Evolutionary conservation across 192 early-diverging fungal genomes (phyloP), one percentile per base, ranked within the genome.

Genomic region (Podila epigama): DNA sequence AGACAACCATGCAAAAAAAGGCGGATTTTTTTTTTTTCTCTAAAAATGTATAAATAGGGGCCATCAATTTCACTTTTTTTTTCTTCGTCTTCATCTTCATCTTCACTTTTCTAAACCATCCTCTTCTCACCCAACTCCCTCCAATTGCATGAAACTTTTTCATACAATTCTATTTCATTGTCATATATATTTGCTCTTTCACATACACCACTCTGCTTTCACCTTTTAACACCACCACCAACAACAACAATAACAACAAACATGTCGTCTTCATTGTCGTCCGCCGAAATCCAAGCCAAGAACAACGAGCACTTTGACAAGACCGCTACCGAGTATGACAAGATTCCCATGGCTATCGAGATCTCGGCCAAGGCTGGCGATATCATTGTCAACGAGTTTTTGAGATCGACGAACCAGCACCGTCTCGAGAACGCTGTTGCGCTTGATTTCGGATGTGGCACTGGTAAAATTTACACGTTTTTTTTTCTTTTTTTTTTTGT

Each of bases 391-490:
- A 12, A 62, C 16, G 70, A 56, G 35, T 75, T 54, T 42, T 22
- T 6, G 2, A 51, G 18, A 12, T 51, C 58, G 0, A 66, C 70
- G 29, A 61, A 58, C 40, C 63, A 61, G 13, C 63, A 75, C 32
- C 56, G 34, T n/a, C 50, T 75, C 51, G 55, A 56, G 25, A 56
- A 53, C 35, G 41, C 70, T 13, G 32, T 36, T 3, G 63, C 41
- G 36, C 58, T 75, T n/a, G 70, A 75, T 44, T 75, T 75, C 42
- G 70, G 70, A 66, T 66, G 63, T 36, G 70, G 70, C 20, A 75
- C 58, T n/a, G 70, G 70, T 66, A 70, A 28, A 37, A 8, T 2
- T 28, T 18, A 39, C 3, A 29, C 16, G 41, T 1, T 40, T 40
- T 41, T 68, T 16, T 34, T 55, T 41, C 7, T 5, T 34, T 32